A percentile compares a stretch with the other conserved stretches of the same genome.
Evolutionary conservation across 2,329 filamentous ascomycete species (phyloP).

Genomic region (Verruconis gallopava): DNA sequence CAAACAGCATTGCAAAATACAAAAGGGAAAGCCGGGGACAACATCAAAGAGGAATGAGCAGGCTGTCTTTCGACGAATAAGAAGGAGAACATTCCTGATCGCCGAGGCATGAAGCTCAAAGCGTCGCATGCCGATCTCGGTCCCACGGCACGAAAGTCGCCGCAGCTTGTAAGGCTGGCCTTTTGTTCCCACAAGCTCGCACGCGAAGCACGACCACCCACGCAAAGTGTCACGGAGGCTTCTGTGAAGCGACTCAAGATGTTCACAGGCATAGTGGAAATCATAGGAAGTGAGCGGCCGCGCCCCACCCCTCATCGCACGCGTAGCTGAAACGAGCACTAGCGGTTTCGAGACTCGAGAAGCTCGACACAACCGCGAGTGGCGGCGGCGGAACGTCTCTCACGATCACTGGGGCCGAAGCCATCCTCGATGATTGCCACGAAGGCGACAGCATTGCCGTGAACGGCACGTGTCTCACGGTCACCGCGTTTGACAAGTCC

Average conservation of each 20-base stretch:
- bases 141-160: background rate
- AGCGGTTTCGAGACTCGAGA: conserved; percentile 76
- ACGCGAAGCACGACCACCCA: background rate
- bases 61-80: conserved; percentile 1
- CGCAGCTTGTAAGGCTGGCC: background rate
- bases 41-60: background rate
- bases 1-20: background rate
- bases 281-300: conserved; percentile 64
- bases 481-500: conserved; percentile 53
- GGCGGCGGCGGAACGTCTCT: conserved; percentile 75
- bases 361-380: conserved; percentile 58
- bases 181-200: background rate
- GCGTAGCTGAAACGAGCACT: conserved; percentile 10
- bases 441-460: conserved; percentile 89
- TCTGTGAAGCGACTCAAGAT: conserved; percentile 37
- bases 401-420: conserved; percentile 62
- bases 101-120: background rate
- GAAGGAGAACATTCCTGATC: background rate
- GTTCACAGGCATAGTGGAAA: conserved; percentile 94
- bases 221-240: no score
- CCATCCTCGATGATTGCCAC: conserved; percentile 71
- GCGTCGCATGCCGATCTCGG: background rate
- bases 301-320: conserved; percentile 15
- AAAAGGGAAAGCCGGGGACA: background rate
- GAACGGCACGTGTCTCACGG: conserved; percentile 92